A percentile compares a stretch with the other conserved stretches of the same genome.
Conservation (phyloP, 768 basidiomycete genomes). For the Peribolospora kevripleyi region DNA sequence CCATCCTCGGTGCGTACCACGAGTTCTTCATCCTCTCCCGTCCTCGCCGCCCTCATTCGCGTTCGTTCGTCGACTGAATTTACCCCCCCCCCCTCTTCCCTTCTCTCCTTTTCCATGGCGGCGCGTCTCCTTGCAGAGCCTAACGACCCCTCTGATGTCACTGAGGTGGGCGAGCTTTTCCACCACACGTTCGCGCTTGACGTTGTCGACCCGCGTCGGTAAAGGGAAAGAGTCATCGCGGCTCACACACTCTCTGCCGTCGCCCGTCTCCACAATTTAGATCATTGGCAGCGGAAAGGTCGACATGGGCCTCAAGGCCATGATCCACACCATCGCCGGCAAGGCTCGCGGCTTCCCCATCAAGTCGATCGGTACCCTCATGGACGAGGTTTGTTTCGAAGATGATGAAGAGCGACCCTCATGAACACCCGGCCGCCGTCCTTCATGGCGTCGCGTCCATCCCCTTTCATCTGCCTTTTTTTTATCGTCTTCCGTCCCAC, state of each 20-base stretch:
- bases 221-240: too few relatives aligned
- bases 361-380: slow-evolving; percentile 10
- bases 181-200: too few relatives aligned
- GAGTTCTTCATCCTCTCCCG: not conserved
- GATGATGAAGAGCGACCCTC: too few relatives aligned
- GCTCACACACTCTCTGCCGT: not conserved
- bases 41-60: not conserved
- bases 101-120: not conserved
- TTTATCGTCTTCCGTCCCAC: not conserved
- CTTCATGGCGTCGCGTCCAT: not conserved
- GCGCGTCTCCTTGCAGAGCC: slow-evolving; percentile 3
- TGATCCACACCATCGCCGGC: slow-evolving; percentile 14
- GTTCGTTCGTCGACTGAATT: not conserved
- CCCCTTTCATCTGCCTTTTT: not conserved
- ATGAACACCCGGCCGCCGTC: too few relatives aligned
- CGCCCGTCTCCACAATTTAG: too few relatives aligned
- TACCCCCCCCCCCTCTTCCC: not conserved
- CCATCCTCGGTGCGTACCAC: slow-evolving; percentile 10
- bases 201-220: too few relatives aligned
- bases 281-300: slow-evolving; percentile 6
- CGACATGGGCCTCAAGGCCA: slow-evolving; percentile 12
- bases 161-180: slow-evolving; percentile 4
- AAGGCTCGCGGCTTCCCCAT: slow-evolving; percentile 10
- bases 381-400: slow-evolving; percentile 6
- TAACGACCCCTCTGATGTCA: slow-evolving; percentile 12